These are phyloP conservation scores for Chaetomiaceae sp. DNA, from an alignment of 2,329 filamentous ascomycete species.

Conservation along the genomic window DNA sequence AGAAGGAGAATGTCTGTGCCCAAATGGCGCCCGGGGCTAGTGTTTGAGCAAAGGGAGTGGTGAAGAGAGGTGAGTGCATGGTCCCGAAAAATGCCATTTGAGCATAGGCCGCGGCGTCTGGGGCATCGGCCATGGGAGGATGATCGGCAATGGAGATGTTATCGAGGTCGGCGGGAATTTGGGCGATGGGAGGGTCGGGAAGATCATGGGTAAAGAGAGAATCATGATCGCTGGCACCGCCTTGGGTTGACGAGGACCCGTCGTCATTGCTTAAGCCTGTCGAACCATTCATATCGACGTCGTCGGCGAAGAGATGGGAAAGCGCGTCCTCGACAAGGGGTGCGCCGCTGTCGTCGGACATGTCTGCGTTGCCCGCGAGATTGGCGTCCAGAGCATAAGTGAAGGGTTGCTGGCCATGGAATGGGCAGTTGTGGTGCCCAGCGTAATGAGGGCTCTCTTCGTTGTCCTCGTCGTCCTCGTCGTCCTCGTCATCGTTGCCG, in stretches of 20 bases:
- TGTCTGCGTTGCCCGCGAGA: constrained; percentile 25
- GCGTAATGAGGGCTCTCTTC: constrained; percentile 5
- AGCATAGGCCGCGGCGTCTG: background rate
- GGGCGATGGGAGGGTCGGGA: background rate
- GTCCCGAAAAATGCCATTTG: background rate
- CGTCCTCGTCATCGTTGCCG: background rate
- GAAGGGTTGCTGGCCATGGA: constrained; percentile 5
- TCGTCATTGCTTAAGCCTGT: constrained; percentile 7
- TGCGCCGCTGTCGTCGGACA: constrained; percentile 24
- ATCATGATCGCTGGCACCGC: background rate
- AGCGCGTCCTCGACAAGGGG: constrained; percentile 23
- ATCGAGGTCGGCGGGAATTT: background rate
- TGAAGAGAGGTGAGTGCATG: background rate
- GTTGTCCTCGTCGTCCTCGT: constrained; percentile 6
- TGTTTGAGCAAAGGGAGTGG: background rate
- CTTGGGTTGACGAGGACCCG: background rate
- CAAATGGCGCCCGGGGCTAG: background rate
- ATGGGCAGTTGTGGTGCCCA: background rate
- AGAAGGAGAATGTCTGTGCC: constrained; percentile 32
- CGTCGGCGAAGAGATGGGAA: constrained; percentile 22
- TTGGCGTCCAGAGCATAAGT: constrained; percentile 17
- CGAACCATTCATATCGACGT: constrained; percentile 24
- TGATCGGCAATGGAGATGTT: too few species aligned
- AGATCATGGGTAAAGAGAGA: background rate
- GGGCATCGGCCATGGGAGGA: constrained; percentile 9